These are phyloP conservation scores for Didymella segeticola DNA, from an alignment of 2,329 filamentous ascomycete species.

Conservation along the genomic window DNA sequence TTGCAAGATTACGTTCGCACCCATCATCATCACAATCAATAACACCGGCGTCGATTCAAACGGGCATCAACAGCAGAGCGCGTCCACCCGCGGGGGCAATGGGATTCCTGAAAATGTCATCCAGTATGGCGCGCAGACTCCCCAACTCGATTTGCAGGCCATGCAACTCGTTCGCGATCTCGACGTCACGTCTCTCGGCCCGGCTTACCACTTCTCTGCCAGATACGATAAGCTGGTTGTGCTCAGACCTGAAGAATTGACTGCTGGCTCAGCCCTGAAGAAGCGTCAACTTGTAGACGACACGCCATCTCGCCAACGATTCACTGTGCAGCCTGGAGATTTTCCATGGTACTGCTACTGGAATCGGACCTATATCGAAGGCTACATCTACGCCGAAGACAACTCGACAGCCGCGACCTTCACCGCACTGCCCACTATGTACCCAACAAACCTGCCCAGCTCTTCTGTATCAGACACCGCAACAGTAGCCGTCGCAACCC, in stretches of 20 bases:
- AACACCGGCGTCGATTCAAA: slow-evolving; percentile 17
- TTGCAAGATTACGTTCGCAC: slow-evolving; percentile 52
- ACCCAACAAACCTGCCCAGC: slow-evolving; percentile 29
- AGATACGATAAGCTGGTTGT: slow-evolving; percentile 71
- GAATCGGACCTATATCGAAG: slow-evolving; percentile 71
- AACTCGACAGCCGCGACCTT: slow-evolving; percentile 51
- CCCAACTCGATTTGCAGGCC: slow-evolving; percentile 56
- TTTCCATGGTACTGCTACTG: slow-evolving; percentile 74
- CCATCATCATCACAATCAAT: slow-evolving; percentile 41
- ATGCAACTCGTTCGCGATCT: slow-evolving; percentile 65
- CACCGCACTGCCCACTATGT: slow-evolving; percentile 34
- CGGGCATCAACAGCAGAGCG: slow-evolving; percentile 20
- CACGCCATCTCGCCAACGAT: slow-evolving; percentile 45
- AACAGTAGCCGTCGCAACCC: slow-evolving; percentile 15
- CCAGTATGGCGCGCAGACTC: slow-evolving; percentile 68
- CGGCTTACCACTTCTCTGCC: slow-evolving; percentile 69
- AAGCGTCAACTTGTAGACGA: slow-evolving; percentile 26
- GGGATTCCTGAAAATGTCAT: slow-evolving; percentile 52
- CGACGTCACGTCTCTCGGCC: slow-evolving; percentile 62
- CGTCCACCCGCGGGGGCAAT: slow-evolving; percentile 33
- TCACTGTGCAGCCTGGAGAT: slow-evolving; percentile 61
- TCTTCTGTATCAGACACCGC: slow-evolving; percentile 19
- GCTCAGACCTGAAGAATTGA: slow-evolving; percentile 50
- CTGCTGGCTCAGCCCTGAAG: slow-evolving; percentile 29
- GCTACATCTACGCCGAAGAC: slow-evolving; percentile 69